These are phyloP conservation scores for Zygosaccharomyces pseudorouxii DNA, from an alignment of 805 yeast species.

Conservation along the genomic window DNA sequence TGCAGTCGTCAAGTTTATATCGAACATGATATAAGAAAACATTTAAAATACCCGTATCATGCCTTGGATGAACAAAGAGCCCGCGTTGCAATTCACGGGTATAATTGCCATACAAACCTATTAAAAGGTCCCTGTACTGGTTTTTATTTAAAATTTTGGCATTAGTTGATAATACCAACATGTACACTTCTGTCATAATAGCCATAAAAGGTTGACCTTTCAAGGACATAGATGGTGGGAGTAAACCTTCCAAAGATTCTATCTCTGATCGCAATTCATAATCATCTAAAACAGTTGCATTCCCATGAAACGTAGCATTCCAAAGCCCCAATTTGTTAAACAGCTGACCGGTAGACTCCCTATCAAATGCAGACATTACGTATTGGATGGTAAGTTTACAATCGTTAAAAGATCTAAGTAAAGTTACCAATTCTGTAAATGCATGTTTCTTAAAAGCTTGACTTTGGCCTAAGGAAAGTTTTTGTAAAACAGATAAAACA, in stretches of 20 bases:
- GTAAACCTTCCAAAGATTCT: constrained; percentile 4
- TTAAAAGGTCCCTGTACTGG: constrained; percentile 16
- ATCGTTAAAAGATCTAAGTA: constrained; percentile 28
- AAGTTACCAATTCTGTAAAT: constrained; percentile 20
- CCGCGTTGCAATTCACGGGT: constrained; percentile 7
- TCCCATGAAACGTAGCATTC: constrained; percentile 24
- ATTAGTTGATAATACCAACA: constrained; percentile 16
- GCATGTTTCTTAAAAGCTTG: constrained; percentile 21
- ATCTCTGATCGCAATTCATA: constrained; percentile 11
- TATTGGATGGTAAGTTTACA: constrained; percentile 27
- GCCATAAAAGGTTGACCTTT: constrained; percentile 14
- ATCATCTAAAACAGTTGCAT: constrained; percentile 9
- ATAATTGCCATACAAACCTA: constrained; percentile 20
- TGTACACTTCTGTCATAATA: constrained; percentile 25
- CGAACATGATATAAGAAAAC: constrained; percentile 20
- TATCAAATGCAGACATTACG: constrained; percentile 18
- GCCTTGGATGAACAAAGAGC: constrained; percentile 8
- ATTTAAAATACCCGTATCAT: constrained; percentile 24
- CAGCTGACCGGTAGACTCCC: constrained; percentile 11
- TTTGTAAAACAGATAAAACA: constrained; percentile 18
- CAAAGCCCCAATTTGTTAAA: constrained; percentile 30
- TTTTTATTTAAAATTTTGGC: constrained; percentile 11
- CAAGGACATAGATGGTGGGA: constrained; percentile 13
- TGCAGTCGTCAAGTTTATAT: constrained; percentile 17
- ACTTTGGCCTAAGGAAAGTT: constrained; percentile 8